Conservation (phyloP, 306 rosid species). For the Heteromeles arbutifolia region DNA sequence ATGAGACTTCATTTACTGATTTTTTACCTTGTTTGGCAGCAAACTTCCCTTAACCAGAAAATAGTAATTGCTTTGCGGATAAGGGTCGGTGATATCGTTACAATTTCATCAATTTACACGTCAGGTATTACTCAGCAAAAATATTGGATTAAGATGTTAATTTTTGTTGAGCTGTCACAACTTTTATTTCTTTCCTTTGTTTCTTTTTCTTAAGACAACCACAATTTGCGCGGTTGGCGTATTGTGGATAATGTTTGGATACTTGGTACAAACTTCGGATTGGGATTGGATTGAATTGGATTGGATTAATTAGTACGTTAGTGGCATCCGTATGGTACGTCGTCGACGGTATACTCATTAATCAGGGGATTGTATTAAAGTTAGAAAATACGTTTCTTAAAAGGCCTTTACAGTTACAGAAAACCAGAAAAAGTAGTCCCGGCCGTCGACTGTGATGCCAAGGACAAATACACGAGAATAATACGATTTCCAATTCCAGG, state of each 20-base stretch:
- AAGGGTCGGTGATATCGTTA: slow-evolving; percentile 11
- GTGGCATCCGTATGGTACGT: background rate
- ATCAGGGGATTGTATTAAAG: background rate
- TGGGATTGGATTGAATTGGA: slow-evolving; percentile 32
- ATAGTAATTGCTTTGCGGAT: background rate
- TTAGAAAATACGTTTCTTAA: slow-evolving; percentile 30
- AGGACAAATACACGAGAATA: background rate
- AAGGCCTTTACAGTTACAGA: slow-evolving; percentile 25
- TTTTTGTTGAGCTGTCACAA: background rate
- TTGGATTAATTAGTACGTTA: background rate
- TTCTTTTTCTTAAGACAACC: background rate
- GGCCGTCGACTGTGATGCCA: background rate
- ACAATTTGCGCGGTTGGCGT: background rate
- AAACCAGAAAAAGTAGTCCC: slow-evolving; percentile 1
- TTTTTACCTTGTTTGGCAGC: background rate
- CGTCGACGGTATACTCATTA: background rate
- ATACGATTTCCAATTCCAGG: background rate
- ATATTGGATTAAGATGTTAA: background rate
- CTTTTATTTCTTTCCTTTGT: background rate
- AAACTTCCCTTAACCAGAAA: background rate
- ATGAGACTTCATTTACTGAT: background rate
- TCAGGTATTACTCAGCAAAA: slow-evolving; percentile 15
- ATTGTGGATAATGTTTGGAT: background rate
- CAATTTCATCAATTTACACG: slow-evolving; percentile 16
- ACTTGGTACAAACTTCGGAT: slow-evolving; percentile 10